Conservation (phyloP, 2,329 filamentous ascomycete species). For the Ophiosphaerella korrae region DNA sequence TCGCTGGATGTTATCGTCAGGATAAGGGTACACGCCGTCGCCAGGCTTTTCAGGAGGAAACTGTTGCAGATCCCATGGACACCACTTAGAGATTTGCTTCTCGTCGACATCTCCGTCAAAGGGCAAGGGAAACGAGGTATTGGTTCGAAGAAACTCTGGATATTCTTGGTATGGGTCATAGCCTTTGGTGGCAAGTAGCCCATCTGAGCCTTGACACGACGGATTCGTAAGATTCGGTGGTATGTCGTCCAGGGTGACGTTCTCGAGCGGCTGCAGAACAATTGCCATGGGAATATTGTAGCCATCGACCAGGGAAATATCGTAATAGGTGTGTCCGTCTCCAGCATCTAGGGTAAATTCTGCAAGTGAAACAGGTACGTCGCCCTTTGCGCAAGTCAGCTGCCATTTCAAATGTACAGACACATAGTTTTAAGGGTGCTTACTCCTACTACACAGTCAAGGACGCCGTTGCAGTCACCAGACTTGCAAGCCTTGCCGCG, state of each 20-base stretch:
- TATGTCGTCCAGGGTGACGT: conserved; percentile 64
- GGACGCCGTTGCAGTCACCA: conserved; percentile 74
- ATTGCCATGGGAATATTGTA: conserved; percentile 78
- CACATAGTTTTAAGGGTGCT: conserved; percentile 37
- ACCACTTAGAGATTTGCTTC: conserved; percentile 69
- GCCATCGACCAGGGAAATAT: conserved; percentile 83
- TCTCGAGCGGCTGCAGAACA: conserved; percentile 57
- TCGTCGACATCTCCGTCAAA: conserved; percentile 67
- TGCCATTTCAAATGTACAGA: background rate
- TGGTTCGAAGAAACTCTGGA: conserved; percentile 63
- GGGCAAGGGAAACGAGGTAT: conserved; percentile 68
- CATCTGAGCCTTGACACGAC: conserved; percentile 74
- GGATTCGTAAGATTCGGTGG: conserved; percentile 78
- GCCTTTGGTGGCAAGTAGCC: conserved; percentile 57
- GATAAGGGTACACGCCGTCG: conserved; percentile 80
- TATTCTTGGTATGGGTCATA: conserved; percentile 59
- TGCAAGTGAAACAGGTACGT: conserved; percentile 75
- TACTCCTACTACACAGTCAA: conserved; percentile 73
- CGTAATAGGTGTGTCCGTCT: conserved; percentile 74
- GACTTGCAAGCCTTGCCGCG: conserved; percentile 68
- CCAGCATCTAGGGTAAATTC: conserved; percentile 79
- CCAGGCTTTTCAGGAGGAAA: conserved; percentile 70
- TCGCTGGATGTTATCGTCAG: conserved; percentile 72
- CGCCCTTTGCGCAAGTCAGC: conserved; percentile 59
- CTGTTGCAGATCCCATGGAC: conserved; percentile 77